These are phyloP conservation scores for Casuarina glauca DNA, from an alignment of 306 rosid genomes.

Conservation along the genomic window DNA sequence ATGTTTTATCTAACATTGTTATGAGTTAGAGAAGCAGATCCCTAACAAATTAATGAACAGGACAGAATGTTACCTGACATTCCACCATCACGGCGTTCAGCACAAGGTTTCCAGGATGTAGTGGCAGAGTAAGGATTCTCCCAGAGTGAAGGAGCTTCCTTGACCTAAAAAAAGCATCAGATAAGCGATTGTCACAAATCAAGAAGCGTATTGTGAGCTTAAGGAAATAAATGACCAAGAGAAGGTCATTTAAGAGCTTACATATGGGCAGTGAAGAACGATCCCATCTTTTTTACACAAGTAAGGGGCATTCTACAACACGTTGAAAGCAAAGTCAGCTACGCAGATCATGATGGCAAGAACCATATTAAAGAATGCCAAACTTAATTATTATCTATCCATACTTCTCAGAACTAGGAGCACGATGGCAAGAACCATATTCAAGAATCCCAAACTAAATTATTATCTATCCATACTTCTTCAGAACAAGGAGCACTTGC, in stretches of 20 bases:
- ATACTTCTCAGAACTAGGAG: slow-evolving; percentile 6
- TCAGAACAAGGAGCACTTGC: neutral
- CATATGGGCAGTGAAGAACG: slow-evolving; percentile 90
- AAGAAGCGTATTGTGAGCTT: neutral
- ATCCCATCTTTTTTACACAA: slow-evolving; percentile 90
- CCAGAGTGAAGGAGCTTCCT: slow-evolving; percentile 93
- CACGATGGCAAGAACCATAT: slow-evolving; percentile 8
- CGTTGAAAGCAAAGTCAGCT: slow-evolving; percentile 22
- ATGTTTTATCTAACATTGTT: neutral
- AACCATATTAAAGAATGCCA: slow-evolving; percentile 2
- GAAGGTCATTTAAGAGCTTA: slow-evolving; percentile 44
- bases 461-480: neutral
- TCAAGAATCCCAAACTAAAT: neutral
- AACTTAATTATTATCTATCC: neutral
- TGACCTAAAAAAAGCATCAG: slow-evolving; percentile 51
- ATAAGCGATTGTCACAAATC: neutral
- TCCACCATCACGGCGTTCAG: slow-evolving; percentile 84
- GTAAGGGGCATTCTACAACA: slow-evolving; percentile 81
- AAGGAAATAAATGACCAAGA: slow-evolving; percentile 17
- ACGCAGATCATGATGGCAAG: slow-evolving; percentile 5
- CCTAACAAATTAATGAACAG: neutral
- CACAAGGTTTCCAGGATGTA: slow-evolving; percentile 97
- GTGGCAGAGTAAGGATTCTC: slow-evolving; percentile 95
- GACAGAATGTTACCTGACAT: slow-evolving; percentile 56
- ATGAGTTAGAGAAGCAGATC: neutral